Percentiles rank a stretch among this genome's conserved stretches.
phyloP scores from a whole-genome alignment of 192 early-diverging fungal species.

The Funneliformis geosporum region DNA sequence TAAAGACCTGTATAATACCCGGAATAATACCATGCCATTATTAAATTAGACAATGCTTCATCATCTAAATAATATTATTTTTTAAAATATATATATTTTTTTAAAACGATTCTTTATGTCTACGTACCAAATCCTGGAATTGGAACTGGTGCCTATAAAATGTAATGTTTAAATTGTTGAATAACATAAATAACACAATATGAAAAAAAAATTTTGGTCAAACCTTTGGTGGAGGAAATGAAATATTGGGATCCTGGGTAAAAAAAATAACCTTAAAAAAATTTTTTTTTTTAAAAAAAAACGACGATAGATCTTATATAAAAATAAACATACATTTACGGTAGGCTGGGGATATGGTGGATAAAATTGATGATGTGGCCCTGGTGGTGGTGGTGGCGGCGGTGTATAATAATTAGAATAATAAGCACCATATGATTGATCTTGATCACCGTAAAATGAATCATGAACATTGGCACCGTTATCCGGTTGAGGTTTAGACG shows the following conservation, averaged over 20 bases:
- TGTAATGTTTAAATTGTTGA: background rate
- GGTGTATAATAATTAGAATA: conserved; percentile 2
- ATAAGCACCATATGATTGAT: background rate
- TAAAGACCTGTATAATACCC: conserved; percentile 76
- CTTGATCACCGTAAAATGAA: too few species aligned
- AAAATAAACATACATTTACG: background rate
- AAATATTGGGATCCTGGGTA: background rate
- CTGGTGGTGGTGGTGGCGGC: background rate
- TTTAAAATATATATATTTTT: background rate
- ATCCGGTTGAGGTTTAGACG: too few species aligned
- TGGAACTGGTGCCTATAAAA: background rate
- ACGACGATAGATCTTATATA: background rate
- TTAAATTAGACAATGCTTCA: conserved; percentile 62
- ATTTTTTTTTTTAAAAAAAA: background rate
- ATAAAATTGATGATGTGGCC: conserved; percentile 16
- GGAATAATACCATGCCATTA: conserved; percentile 76
- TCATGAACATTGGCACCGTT: background rate
- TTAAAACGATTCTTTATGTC: background rate
- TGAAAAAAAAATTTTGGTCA: background rate
- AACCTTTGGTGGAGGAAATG: background rate
- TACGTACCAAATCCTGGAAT: background rate
- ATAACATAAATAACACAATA: background rate
- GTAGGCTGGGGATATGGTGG: background rate
- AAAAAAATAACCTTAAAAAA: background rate
- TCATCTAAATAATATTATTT: conserved; percentile 44